These are phyloP conservation scores for Acacia melanoxylon DNA, from an alignment of 306 rosid genomes.

Conservation along the genomic window DNA sequence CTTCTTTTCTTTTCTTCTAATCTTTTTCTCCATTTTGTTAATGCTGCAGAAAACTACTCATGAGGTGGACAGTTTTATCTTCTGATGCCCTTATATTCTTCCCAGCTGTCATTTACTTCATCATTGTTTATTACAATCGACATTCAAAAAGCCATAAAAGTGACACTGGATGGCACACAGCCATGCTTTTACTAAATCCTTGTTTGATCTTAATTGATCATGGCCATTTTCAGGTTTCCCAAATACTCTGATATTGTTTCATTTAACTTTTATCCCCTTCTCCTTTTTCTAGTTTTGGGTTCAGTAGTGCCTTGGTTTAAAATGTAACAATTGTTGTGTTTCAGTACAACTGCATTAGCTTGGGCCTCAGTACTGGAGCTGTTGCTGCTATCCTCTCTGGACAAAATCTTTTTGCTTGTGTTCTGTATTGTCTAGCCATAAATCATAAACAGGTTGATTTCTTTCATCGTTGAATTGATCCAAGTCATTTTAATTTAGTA, in stretches of 20 bases:
- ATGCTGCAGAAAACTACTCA: constrained; percentile 78
- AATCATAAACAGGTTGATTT: constrained; percentile 79
- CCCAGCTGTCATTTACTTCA: constrained; percentile 74
- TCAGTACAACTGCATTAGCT: constrained; percentile 89
- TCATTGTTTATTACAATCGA: constrained; percentile 47
- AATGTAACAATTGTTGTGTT: constrained; percentile 23
- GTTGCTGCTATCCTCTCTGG: constrained; percentile 67
- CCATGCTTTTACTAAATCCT: constrained; percentile 66
- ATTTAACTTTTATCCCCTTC: background rate
- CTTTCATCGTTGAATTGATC: background rate
- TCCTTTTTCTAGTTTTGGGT: background rate
- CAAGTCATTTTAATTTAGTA: background rate
- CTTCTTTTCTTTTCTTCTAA: background rate
- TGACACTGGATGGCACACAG: constrained; percentile 67
- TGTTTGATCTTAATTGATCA: constrained; percentile 82
- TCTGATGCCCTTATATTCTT: constrained; percentile 86
- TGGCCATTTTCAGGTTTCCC: constrained; percentile 85
- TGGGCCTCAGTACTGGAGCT: constrained; percentile 84
- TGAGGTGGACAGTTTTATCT: constrained; percentile 94
- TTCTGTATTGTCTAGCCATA: constrained; percentile 72
- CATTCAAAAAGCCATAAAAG: constrained; percentile 44
- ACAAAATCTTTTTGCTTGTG: constrained; percentile 63
- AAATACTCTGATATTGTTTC: constrained; percentile 8
- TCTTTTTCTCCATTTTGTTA: background rate
- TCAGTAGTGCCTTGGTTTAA: constrained; percentile 1